A percentile compares a stretch with the other conserved stretches of the same genome.
Conservation (phyloP, 345 rosid species). For the Garcia nutans region DNA sequence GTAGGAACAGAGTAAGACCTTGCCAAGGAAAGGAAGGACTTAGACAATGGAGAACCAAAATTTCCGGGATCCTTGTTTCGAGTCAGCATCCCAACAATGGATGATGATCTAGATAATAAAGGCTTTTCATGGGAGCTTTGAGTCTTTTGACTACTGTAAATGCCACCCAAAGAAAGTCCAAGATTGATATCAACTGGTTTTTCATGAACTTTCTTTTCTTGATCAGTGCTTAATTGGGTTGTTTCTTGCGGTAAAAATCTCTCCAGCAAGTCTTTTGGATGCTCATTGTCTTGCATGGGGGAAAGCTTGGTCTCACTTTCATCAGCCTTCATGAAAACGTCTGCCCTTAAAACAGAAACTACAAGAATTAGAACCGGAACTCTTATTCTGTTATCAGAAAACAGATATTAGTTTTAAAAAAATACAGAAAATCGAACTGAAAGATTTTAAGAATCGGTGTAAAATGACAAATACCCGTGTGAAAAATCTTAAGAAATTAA, state of each 20-base stretch:
- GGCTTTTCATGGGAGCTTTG: slow-evolving; percentile 1
- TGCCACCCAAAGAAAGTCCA: slow-evolving; percentile 24
- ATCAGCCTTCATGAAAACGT: neutral
- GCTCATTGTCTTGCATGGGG: neutral
- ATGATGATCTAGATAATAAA: slow-evolving; percentile 9
- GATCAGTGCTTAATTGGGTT: slow-evolving; percentile 2
- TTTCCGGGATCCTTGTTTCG: neutral
- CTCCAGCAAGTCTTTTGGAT: slow-evolving; percentile 2
- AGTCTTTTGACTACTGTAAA: neutral
- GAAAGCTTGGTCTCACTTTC: neutral
- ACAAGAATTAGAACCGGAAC: neutral
- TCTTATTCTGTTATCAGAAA: neutral
- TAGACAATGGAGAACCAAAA: neutral
- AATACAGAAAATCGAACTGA: neutral
- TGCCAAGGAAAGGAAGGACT: slow-evolving; percentile 10
- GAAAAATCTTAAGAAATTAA: neutral
- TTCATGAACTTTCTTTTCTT: neutral
- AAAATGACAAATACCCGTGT: neutral
- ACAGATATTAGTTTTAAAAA: neutral
- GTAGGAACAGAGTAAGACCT: slow-evolving; percentile 30
- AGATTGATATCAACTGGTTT: slow-evolving; percentile 26
- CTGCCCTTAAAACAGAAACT: slow-evolving; percentile 5
- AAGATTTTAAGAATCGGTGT: neutral
- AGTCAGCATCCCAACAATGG: slow-evolving; percentile 7
- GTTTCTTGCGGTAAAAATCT: neutral